A percentile compares a stretch with the other conserved stretches of the same genome.
These are phyloP conservation scores for Mariannaea sp. DNA, from an alignment of 2,329 filamentous ascomycete species.

Conservation along the genomic window DNA sequence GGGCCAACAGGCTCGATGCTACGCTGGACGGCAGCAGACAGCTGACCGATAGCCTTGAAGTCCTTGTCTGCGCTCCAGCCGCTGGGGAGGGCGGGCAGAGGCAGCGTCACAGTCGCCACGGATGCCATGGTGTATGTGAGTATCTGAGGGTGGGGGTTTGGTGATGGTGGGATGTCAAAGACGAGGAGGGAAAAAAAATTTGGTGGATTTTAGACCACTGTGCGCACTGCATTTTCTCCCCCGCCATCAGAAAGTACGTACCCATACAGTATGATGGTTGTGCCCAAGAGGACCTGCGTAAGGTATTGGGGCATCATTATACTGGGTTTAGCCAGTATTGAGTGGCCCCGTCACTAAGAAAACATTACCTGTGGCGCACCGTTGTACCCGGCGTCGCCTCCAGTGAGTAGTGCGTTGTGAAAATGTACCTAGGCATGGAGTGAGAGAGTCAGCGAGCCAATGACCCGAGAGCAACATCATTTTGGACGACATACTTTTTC, in stretches of 20 bases:
- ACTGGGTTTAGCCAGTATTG: too few relatives aligned
- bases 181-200: slow-evolving; percentile 22
- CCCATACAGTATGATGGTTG: slow-evolving; percentile 16
- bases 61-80: slow-evolving; percentile 89
- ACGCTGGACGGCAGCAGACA: slow-evolving; percentile 79
- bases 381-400: not conserved
- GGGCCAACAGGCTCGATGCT: slow-evolving; percentile 95
- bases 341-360: too few relatives aligned
- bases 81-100: slow-evolving; percentile 75
- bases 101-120: slow-evolving; percentile 62
- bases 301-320: slow-evolving; percentile 23
- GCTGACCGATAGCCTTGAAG: slow-evolving; percentile 80
- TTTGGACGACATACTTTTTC: too few relatives aligned
- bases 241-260: slow-evolving; percentile 29
- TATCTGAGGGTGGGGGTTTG: slow-evolving; percentile 22
- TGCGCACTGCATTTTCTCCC: slow-evolving; percentile 27
- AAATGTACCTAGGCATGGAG: too few relatives aligned
- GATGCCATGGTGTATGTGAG: slow-evolving; percentile 61
- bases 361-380: too few relatives aligned
- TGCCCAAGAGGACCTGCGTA: too few relatives aligned
- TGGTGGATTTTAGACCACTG: slow-evolving; percentile 23
- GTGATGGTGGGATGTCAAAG: slow-evolving; percentile 24
- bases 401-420: not conserved
- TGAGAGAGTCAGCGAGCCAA: not conserved
- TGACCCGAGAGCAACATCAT: not conserved